Evolutionary conservation across 1,284 basidiomycete genomes (phyloP), one percentile per base, ranked within the genome.

Genomic region (Naganishia sp.): DNA sequence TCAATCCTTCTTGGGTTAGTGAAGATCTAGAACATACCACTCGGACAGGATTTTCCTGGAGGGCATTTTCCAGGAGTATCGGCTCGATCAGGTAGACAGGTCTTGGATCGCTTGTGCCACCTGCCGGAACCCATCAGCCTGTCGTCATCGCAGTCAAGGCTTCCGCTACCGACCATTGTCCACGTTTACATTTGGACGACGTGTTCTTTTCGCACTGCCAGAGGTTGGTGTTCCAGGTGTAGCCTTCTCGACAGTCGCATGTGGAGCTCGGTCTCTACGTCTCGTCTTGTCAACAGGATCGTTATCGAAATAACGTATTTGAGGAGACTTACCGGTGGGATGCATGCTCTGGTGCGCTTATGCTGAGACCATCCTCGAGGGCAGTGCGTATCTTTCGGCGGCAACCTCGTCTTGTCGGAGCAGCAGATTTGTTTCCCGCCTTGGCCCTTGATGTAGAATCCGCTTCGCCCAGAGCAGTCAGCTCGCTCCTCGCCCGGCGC

Each of bases 241-340:
- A 76, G 43, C 76, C 72, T 70, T 76, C 76, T 57, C 75, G 74
- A 63, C 77, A 77, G 67, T 77, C 75, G 65, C 73, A 73, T 21
- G 67, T 63, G 25, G 18, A 49, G 35, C 21, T 67, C 65, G 54
- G 73, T 69, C 57, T 73, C 74, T 35, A 63, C 66, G 32, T 52
- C 7, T 54, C 17, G 10, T n/a, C 72, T 72, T 53, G 73, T 70
- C 11, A 45, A n/a, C 45, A 21, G 2, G 7, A 47, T 25, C 18
- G 31, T 11, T 25, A 31, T 43, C 28, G 2, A 11, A 3, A 2
- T 17, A 28, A 23, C 17, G 35, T 11, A 32, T n/a, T 23, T 2
- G 41, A 28, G 3, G 21, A 23, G 11, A 52, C 63, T 41, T 21
- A 65, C 55, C 35, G 67, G 63, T 23, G 63, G 67, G n/a, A 68